Evolutionary conservation across 352 stramenopile genomes (phyloP), one percentile per base, ranked within the genome.

Genomic region (Thraustotheca clavata): DNA sequence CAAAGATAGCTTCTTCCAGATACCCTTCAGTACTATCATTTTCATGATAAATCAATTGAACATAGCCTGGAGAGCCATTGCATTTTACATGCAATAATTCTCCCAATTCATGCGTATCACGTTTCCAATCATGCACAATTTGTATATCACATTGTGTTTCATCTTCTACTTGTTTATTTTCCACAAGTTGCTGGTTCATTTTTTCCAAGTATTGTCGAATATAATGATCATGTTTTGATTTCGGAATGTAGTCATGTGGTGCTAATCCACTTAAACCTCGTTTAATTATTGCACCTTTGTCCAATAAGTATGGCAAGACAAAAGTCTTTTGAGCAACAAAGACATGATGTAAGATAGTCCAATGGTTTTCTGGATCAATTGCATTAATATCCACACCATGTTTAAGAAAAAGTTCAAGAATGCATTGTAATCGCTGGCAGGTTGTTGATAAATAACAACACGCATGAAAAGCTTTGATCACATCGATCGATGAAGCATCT

Each of bases 381-480:
- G 41, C 57, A 26, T 65, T 65, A 4, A 65, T 46, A 20, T 65
- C 57, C 12, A 65, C 41, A n/a, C 57, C 57, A 26, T 65, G 57
- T 34, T 65, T 65, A 12, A 65, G 57, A 35, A 65, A 65, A 27
- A 65, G 36, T n/a, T 65, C 57, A 20, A 65, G 57, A 33, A 65
- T 65, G 24, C 57, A 65, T 33, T 65, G 57, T 9, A 65, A 46
- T 7, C 57, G 57, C 24, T 65, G 57, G 39, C 57, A 65, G 31
- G 57, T 65, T 26, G 57, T 65, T 22, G 57, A 55, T 26, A 65
- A 27, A 33, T 65, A 65, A 29, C 36, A 55, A 46, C 57, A 65
- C 11, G 57, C 57, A 27, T 65, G 57, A 26, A 65, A 65, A 20
- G 57, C 57, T 32, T 65, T 55, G 57, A 65, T 54, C n/a, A 65